Evolutionary conservation across 768 basidiomycete genomes (phyloP), one percentile per base, ranked within the genome.

Genomic region (Sutorius australiensis): DNA sequence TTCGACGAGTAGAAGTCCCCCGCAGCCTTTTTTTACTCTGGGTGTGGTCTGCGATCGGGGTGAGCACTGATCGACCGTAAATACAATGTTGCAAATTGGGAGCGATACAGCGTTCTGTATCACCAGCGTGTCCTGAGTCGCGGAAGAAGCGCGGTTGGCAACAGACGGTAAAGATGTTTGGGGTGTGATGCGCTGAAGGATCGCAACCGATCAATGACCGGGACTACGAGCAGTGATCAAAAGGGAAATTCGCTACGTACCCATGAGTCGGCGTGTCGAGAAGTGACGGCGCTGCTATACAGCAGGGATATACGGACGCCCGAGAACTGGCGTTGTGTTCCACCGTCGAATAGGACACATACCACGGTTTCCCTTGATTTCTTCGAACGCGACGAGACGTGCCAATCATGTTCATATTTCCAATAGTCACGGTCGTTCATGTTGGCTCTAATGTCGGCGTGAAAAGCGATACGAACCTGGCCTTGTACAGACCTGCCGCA

Each of bases 241-340:
- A 31, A 48, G 38, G 9, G 33, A 40, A 46, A 30, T 24, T 24
- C 4, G 3, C 1, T 16, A n/a, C 54, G 16, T 45, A 49, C 56
- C 53, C 47, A 50, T 21, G 19, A 10, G 6, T 36, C 3, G 28
- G 6, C 9, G n/a, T 32, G 24, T 13, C n/a, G 2, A 3, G 34
- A 2, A 31, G 37, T 16, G 33, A 21, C 21, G 3, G 37, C 19
- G 55, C 32, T 34, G 33, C 44, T 42, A 19, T 2, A 46, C 31
- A 48, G n/a, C 46, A 58, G n/a, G 17, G 46, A 52, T 3, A 58
- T 32, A 17, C 38, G 42, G 6, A 53, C 34, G 28, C 45, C 27
- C 14, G 56, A 49, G 44, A 57, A 53, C 19, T 31, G 57, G 13
- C 17, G 27, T 31, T 53, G 57, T 30, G 56, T 19, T 0, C 31